phyloP scores from a whole-genome alignment of 2,329 filamentous ascomycete genomes.

The Xylaria sp. region DNA sequence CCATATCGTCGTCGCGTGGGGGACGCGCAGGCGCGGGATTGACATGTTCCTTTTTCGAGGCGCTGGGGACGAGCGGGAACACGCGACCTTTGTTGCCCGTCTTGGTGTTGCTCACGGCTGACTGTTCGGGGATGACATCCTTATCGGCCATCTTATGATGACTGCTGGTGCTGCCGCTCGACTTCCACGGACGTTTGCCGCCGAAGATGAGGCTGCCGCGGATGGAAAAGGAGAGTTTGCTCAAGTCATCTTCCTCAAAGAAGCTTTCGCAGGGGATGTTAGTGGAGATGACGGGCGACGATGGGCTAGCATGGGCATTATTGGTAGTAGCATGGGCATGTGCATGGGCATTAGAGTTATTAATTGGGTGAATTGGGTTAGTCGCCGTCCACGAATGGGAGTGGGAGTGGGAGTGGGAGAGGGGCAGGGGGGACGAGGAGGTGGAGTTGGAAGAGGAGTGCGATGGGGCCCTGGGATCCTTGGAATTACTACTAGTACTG shows the following conservation, averaged over 20 bases:
- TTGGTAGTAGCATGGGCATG: slow-evolving; percentile 1
- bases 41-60: slow-evolving; percentile 35
- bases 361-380: slow-evolving; percentile 36
- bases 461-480: slow-evolving; percentile 1
- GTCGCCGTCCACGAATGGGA: slow-evolving; percentile 30
- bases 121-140: slow-evolving; percentile 38
- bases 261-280: slow-evolving; percentile 67
- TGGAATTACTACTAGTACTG: background rate
- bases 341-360: slow-evolving; percentile 14
- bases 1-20: slow-evolving; percentile 42
- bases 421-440: slow-evolving; percentile 36
- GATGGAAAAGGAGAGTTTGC: slow-evolving; percentile 69
- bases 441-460: slow-evolving; percentile 18
- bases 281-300: slow-evolving; percentile 64
- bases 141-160: slow-evolving; percentile 44
- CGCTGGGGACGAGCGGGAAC: slow-evolving; percentile 45
- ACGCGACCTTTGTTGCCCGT: slow-evolving; percentile 39
- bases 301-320: slow-evolving; percentile 50
- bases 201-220: slow-evolving; percentile 72
- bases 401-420: slow-evolving; percentile 17
- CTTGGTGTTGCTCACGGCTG: slow-evolving; percentile 27
- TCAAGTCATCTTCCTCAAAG: slow-evolving; percentile 68
- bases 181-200: slow-evolving; percentile 54
- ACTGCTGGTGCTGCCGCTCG: slow-evolving; percentile 34
- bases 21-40: slow-evolving; percentile 36